These are phyloP conservation scores for Diaporthe sp. DNA, from an alignment of 2,329 filamentous ascomycete species.

Conservation along the genomic window DNA sequence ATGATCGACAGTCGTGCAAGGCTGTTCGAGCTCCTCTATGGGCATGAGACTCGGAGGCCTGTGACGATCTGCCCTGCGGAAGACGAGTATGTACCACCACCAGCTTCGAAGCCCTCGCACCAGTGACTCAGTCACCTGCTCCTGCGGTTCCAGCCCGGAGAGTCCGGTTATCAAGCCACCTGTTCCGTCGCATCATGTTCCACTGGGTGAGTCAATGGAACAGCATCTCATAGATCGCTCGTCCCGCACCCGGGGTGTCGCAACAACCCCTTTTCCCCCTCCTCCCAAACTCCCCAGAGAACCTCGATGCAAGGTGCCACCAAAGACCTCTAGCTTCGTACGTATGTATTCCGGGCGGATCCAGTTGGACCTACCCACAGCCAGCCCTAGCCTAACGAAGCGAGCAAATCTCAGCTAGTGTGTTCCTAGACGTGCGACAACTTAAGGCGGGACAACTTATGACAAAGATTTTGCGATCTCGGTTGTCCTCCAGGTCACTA, in stretches of 20 bases:
- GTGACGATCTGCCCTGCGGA: background rate
- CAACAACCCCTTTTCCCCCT: background rate
- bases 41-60: background rate
- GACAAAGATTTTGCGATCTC: conserved; percentile 27
- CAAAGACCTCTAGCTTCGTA: background rate
- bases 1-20: background rate
- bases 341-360: background rate
- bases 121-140: background rate
- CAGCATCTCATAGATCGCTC: conserved; percentile 19
- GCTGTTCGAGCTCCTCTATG: background rate
- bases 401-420: conserved; percentile 14
- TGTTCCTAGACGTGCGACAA: conserved; percentile 29
- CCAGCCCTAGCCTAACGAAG: conserved; percentile 9
- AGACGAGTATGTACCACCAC: background rate
- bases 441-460: background rate
- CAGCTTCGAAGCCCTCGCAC: background rate
- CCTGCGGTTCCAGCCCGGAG: background rate
- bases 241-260: background rate
- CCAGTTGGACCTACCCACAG: background rate
- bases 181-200: conserved; percentile 8
- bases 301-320: background rate
- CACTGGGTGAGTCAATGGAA: conserved; percentile 1
- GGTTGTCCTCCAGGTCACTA: background rate
- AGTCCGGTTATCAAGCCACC: background rate
- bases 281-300: background rate